Conservation (phyloP, 768 basidiomycete genomes). For the Cyclocybe cylindracea region DNA sequence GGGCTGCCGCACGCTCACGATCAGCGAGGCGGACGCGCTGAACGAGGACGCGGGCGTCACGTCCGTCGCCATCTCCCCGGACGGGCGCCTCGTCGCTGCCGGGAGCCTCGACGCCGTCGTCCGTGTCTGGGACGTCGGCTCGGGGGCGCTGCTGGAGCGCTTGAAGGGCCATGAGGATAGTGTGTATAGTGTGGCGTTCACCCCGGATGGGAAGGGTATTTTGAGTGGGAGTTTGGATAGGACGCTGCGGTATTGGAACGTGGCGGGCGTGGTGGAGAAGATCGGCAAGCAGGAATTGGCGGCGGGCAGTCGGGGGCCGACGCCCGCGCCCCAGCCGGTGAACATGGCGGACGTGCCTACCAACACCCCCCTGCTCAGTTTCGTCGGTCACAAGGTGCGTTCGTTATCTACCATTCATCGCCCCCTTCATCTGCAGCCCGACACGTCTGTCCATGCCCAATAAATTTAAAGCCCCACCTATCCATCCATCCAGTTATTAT, state of each 20-base stretch:
- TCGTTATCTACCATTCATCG: conserved; percentile 10
- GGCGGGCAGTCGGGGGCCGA: conserved; percentile 57
- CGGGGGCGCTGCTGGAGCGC: conserved; percentile 68
- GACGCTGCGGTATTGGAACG: conserved; percentile 85
- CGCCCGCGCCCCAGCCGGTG: conserved; percentile 42
- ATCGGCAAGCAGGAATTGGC: conserved; percentile 59
- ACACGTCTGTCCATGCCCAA: neutral
- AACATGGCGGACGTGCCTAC: conserved; percentile 1
- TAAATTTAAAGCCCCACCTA: neutral
- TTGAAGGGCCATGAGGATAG: conserved; percentile 81
- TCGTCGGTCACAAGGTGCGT: conserved; percentile 87
- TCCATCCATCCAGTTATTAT: neutral
- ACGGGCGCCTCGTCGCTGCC: conserved; percentile 63
- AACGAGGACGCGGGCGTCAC: conserved; percentile 67
- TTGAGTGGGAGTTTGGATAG: conserved; percentile 91
- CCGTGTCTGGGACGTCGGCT: conserved; percentile 78
- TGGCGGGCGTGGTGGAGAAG: conserved; percentile 71
- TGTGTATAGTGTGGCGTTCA: conserved; percentile 90
- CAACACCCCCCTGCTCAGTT: conserved; percentile 23
- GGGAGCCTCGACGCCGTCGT: conserved; percentile 76
- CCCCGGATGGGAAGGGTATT: conserved; percentile 86
- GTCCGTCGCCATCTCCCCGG: conserved; percentile 77
- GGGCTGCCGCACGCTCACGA: conserved; percentile 40
- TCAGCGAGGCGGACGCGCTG: conserved; percentile 46
- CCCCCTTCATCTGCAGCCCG: neutral